These are phyloP conservation scores for Dipteronia dyeriana DNA, from an alignment of 345 rosid species.

Conservation along the genomic window DNA sequence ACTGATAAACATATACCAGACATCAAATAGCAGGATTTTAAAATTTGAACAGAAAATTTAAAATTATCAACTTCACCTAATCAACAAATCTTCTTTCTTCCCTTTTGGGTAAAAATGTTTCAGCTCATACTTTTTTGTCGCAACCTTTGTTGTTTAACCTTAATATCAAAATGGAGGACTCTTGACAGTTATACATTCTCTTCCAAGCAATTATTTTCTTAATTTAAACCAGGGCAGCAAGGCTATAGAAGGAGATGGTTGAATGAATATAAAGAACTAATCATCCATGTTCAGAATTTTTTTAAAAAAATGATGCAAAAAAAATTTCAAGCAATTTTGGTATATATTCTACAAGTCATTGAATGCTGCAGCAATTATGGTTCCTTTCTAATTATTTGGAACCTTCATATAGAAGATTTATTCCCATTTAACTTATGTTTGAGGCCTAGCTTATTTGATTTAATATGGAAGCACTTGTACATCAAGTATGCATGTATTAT, in stretches of 20 bases:
- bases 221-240: neutral
- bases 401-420: neutral
- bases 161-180: neutral
- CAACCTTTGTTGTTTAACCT: neutral
- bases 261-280: neutral
- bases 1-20: neutral
- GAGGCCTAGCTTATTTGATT: neutral
- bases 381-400: neutral
- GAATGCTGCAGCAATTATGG: neutral
- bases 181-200: neutral
- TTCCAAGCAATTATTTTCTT: neutral
- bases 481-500: neutral
- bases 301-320: neutral
- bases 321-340: neutral
- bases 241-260: neutral
- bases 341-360: neutral
- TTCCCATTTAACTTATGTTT: constrained; percentile 2
- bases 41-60: neutral
- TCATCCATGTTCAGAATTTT: neutral
- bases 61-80: neutral
- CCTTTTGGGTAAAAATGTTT: neutral
- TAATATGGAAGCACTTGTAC: neutral
- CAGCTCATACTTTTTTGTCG: neutral
- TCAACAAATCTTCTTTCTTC: neutral
- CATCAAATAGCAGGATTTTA: constrained; percentile 8